Evolutionary conservation across 257 asterid species (phyloP).

Genomic region (Oldenlandia corymbosa): DNA sequence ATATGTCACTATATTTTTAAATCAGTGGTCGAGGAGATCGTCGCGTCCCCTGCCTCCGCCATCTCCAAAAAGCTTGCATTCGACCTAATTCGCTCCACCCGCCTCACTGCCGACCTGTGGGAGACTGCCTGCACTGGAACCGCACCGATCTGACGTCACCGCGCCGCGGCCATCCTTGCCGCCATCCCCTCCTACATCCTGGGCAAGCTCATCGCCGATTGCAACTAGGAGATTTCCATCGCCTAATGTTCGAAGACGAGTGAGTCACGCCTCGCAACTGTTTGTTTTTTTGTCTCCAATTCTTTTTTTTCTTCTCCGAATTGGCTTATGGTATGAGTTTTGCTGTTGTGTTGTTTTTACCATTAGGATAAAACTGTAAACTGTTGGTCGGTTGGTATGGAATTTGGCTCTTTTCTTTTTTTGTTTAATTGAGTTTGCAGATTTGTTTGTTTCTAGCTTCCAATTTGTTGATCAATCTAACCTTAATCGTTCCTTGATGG

Average conservation of each 20-base stretch:
- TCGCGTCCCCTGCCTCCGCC: slow-evolving; percentile 87
- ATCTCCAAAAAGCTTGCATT: slow-evolving; percentile 76
- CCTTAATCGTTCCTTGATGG: background rate
- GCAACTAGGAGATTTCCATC: slow-evolving; percentile 90
- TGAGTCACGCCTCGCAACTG: slow-evolving; percentile 13
- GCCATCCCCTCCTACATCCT: too few relatives aligned
- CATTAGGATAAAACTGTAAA: background rate
- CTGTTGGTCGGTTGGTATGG: background rate
- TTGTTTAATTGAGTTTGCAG: background rate
- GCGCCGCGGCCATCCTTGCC: slow-evolving; percentile 24
- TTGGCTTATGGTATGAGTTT: background rate
- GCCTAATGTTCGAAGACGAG: slow-evolving; percentile 99
- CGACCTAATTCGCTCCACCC: slow-evolving; percentile 77
- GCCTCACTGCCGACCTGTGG: slow-evolving; percentile 82
- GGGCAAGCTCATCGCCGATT: slow-evolving; percentile 56
- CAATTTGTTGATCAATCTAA: background rate
- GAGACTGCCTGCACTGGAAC: slow-evolving; percentile 67
- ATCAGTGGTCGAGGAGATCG: slow-evolving; percentile 84
- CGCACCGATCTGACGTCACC: slow-evolving; percentile 74
- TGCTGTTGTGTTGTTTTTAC: background rate
- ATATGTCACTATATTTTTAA: too few relatives aligned
- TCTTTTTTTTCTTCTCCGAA: too few relatives aligned
- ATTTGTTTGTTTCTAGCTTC: background rate
- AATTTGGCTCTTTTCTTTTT: too few relatives aligned
- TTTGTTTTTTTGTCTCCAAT: background rate